Conservation (phyloP, 805 yeast genomes). For the Tetrapisispora pingtungensis region DNA sequence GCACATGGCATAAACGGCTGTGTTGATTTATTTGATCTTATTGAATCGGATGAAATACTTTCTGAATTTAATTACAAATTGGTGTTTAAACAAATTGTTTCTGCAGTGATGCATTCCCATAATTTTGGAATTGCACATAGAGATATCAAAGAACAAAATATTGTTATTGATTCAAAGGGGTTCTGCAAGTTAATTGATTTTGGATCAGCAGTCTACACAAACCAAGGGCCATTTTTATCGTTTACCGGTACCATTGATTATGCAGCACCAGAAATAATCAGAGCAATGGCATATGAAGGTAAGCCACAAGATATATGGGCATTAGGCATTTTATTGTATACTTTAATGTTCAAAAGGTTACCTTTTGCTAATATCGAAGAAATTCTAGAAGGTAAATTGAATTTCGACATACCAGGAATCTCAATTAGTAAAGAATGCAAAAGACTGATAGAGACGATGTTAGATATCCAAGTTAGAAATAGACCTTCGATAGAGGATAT, state of each 20-base stretch:
- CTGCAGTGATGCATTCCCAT: conserved; percentile 74
- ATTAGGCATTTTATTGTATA: conserved; percentile 81
- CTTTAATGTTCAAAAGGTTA: conserved; percentile 81
- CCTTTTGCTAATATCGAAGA: conserved; percentile 93
- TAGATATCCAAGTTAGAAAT: conserved; percentile 51
- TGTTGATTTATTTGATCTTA: conserved; percentile 82
- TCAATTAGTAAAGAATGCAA: conserved; percentile 46
- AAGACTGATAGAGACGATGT: conserved; percentile 49
- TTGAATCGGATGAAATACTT: conserved; percentile 74
- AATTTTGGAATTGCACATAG: conserved; percentile 80
- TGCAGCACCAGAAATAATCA: conserved; percentile 91
- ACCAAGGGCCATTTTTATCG: conserved; percentile 89
- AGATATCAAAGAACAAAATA: conserved; percentile 89
- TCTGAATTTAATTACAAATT: conserved; percentile 63
- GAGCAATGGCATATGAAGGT: conserved; percentile 82
- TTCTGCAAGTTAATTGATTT: conserved; percentile 80
- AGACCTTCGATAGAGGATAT: conserved; percentile 72
- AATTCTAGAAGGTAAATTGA: conserved; percentile 76
- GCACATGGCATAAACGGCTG: conserved; percentile 86
- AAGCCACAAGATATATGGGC: conserved; percentile 97
- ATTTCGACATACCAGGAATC: conserved; percentile 31
- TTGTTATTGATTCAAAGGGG: conserved; percentile 74
- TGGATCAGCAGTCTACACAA: conserved; percentile 87
- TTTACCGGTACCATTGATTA: conserved; percentile 95
- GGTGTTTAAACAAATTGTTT: conserved; percentile 68